Percentiles rank a stretch among this genome's conserved stretches.
Conservation (phyloP, 208 protist species). For the Crithidia fasciculata region DNA sequence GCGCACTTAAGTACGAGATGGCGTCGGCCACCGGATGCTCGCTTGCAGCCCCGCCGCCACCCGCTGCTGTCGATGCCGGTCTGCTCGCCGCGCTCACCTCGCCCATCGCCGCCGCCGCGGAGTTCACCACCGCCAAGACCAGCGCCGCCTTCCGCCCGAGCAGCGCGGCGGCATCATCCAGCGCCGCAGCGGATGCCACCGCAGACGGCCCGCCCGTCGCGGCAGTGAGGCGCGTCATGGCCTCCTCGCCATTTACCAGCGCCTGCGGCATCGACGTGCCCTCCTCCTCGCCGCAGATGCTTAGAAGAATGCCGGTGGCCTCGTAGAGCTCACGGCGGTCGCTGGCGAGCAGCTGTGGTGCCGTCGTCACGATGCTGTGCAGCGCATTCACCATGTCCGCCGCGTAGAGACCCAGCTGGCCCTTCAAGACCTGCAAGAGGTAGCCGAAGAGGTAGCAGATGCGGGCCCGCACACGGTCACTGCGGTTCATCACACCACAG, state of each 20-base stretch:
- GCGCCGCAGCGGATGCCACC: not conserved
- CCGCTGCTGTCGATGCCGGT: not conserved
- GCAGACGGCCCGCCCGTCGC: not conserved
- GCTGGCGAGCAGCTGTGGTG: conserved; percentile 39
- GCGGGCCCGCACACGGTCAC: conserved; percentile 58
- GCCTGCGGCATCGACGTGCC: not conserved
- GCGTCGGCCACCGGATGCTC: conserved; percentile 47
- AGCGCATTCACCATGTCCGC: conserved; percentile 68
- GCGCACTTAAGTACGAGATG: conserved; percentile 60
- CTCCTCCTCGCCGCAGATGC: conserved; percentile 34
- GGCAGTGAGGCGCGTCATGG: conserved; percentile 2
- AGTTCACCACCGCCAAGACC: conserved; percentile 23
- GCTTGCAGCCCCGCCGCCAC: not conserved
- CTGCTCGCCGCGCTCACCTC: conserved; percentile 19
- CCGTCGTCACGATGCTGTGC: conserved; percentile 54
- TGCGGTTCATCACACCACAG: conserved; percentile 64
- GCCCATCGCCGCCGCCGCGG: conserved; percentile 22
- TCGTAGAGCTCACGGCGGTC: conserved; percentile 79
- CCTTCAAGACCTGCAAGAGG: conserved; percentile 61
- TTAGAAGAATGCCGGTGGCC: conserved; percentile 66
- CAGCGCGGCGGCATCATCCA: conserved; percentile 27
- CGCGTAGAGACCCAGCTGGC: conserved; percentile 43
- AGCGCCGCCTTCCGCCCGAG: conserved; percentile 31
- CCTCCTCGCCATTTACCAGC: conserved; percentile 6
- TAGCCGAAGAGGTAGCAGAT: conserved; percentile 81